phyloP scores from a whole-genome alignment of 73 alveolate genomes.

The Effrenium voratum region DNA sequence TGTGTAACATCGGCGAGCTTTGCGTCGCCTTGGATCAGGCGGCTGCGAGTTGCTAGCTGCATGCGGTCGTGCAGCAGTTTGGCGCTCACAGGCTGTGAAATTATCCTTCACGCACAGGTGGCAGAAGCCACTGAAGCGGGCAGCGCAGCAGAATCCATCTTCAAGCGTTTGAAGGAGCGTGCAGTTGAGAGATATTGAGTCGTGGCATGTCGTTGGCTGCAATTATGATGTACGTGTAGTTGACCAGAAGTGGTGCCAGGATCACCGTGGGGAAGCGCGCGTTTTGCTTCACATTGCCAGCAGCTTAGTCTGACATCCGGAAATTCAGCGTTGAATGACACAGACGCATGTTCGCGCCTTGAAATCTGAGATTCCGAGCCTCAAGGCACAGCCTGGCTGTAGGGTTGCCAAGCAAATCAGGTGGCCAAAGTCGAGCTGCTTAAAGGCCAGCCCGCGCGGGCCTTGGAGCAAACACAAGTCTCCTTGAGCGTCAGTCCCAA shows the following conservation, averaged over 20 bases:
- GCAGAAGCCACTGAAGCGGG: conserved; percentile 65
- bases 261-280: conserved; percentile 54
- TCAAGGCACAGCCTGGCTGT: background rate
- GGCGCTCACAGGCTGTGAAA: background rate
- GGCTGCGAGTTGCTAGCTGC: background rate
- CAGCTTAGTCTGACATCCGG: background rate
- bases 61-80: background rate
- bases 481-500: background rate
- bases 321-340: background rate
- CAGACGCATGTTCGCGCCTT: background rate
- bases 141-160: conserved; percentile 65
- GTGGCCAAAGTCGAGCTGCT: conserved; percentile 79
- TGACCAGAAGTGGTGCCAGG: conserved; percentile 20
- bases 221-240: too few relatives aligned
- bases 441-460: conserved; percentile 36
- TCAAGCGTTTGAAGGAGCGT: conserved; percentile 80
- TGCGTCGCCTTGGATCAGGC: conserved; percentile 72
- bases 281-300: conserved; percentile 41
- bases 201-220: background rate
- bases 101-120: background rate
- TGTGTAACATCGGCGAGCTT: conserved; percentile 59
- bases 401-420: background rate
- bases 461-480: background rate
- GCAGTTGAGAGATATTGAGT: too few relatives aligned
- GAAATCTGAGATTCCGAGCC: background rate